phyloP scores from a whole-genome alignment of 2,329 filamentous ascomycete genomes.

The Hymenoscyphus repandus region DNA sequence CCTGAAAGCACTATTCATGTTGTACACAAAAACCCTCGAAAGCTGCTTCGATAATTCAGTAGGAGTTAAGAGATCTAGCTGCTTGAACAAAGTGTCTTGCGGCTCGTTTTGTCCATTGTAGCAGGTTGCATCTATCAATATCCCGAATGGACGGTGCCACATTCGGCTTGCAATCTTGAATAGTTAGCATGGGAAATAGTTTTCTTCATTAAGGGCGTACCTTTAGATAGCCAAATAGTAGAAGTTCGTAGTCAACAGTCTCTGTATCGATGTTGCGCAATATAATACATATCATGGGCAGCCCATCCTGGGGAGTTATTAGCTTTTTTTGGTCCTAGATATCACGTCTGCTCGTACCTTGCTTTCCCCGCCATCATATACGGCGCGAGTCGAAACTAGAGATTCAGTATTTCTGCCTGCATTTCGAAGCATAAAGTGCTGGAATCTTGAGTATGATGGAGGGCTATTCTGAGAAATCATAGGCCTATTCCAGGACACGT shows the following conservation, averaged over 20 bases:
- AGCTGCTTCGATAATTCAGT: slow-evolving; percentile 55
- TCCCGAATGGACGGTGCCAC: slow-evolving; percentile 64
- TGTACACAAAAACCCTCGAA: slow-evolving; percentile 61
- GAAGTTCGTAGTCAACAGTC: slow-evolving; percentile 58
- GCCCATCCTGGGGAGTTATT: slow-evolving; percentile 46
- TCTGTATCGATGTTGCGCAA: slow-evolving; percentile 63
- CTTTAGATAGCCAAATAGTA: slow-evolving; percentile 65
- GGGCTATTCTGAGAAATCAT: slow-evolving; percentile 59
- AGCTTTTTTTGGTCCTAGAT: slow-evolving; percentile 2
- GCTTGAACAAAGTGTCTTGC: slow-evolving; percentile 60
- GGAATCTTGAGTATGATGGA: slow-evolving; percentile 61
- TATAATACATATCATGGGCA: slow-evolving; percentile 65
- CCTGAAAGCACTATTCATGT: slow-evolving; percentile 66
- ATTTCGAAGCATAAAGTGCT: slow-evolving; percentile 68
- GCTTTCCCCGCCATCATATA: slow-evolving; percentile 67
- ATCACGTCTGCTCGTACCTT: slow-evolving; percentile 39
- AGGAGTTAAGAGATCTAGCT: slow-evolving; percentile 57
- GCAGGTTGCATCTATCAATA: slow-evolving; percentile 65
- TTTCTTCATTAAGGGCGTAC: slow-evolving; percentile 29
- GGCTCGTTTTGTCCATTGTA: slow-evolving; percentile 64
- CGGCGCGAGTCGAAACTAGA: slow-evolving; percentile 57
- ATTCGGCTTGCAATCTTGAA: slow-evolving; percentile 60
- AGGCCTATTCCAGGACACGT: slow-evolving; percentile 65
- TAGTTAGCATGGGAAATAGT: slow-evolving; percentile 1
- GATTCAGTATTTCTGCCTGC: slow-evolving; percentile 61